These are phyloP conservation scores for Xylaria sp. DNA, from an alignment of 2,329 filamentous ascomycete genomes.

Conservation along the genomic window DNA sequence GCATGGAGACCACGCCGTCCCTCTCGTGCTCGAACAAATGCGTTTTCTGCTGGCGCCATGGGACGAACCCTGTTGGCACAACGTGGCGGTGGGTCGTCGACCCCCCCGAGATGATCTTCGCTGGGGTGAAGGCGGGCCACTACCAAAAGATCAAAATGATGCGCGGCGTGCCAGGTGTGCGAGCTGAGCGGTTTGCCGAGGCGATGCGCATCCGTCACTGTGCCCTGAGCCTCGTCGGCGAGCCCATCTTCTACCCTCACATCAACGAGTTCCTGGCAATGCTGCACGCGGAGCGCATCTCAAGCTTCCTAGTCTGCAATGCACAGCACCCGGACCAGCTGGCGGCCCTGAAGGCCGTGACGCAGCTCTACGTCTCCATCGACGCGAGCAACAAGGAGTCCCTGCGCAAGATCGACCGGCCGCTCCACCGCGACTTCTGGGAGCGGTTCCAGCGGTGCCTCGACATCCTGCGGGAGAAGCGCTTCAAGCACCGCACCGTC, in stretches of 20 bases:
- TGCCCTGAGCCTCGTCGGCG: slow-evolving; percentile 87
- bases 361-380: slow-evolving; percentile 95
- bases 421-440: slow-evolving; percentile 96
- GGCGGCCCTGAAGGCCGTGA: slow-evolving; percentile 80
- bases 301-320: slow-evolving; percentile 95
- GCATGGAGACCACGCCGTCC: slow-evolving; percentile 97
- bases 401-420: slow-evolving; percentile 85
- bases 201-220: slow-evolving; percentile 94
- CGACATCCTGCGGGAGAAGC: slow-evolving; percentile 83
- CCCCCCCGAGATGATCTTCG: slow-evolving; percentile 85
- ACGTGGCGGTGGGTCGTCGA: slow-evolving; percentile 98
- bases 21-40: slow-evolving; percentile 98
- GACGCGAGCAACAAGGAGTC: slow-evolving; percentile 91
- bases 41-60: slow-evolving; percentile 98
- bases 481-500: slow-evolving; percentile 87
- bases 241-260: slow-evolving; percentile 98
- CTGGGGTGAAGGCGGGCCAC: slow-evolving; percentile 87
- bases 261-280: slow-evolving; percentile 91
- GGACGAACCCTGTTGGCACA: slow-evolving; percentile 94
- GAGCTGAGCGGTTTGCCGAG: slow-evolving; percentile 89
- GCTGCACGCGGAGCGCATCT: slow-evolving; percentile 85
- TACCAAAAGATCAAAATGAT: slow-evolving; percentile 99
- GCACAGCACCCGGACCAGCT: slow-evolving; percentile 95
- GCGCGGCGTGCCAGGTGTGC: slow-evolving; percentile 88
- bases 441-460: slow-evolving; percentile 91